Conservation (phyloP, 164 flowering plant species). For the Chloranthus sessilifolius region DNA sequence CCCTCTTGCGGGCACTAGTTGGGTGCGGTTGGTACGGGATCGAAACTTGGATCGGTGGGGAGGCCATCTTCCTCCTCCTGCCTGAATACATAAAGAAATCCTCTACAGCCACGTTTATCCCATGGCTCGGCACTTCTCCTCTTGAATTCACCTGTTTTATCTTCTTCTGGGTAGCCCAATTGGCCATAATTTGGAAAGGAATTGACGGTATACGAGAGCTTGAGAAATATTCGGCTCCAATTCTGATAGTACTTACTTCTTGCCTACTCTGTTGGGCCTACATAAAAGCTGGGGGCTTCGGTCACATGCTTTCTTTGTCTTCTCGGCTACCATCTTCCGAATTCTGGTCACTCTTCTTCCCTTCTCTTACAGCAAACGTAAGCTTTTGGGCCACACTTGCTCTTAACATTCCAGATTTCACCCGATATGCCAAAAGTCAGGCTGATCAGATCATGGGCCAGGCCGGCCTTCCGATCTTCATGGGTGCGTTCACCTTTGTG, state of each 20-base stretch:
- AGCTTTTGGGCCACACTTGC: conserved; percentile 91
- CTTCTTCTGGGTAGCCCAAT: conserved; percentile 66
- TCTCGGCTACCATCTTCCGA: conserved; percentile 45
- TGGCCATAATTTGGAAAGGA: conserved; percentile 58
- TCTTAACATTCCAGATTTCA: conserved; percentile 88
- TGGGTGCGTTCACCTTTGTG: conserved; percentile 85
- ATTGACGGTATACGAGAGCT: conserved; percentile 75
- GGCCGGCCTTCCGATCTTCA: conserved; percentile 75
- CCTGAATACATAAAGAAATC: conserved; percentile 38
- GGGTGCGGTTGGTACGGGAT: conserved; percentile 97
- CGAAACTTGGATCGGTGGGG: conserved; percentile 93
- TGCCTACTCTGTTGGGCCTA: conserved; percentile 69
- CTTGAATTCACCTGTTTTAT: conserved; percentile 78
- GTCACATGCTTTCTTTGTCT: conserved; percentile 60
- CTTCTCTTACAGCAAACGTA: conserved; percentile 86
- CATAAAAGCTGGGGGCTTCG: conserved; percentile 71
- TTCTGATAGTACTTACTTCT: conserved; percentile 52
- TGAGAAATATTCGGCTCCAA: conserved; percentile 84
- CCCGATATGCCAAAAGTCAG: conserved; percentile 71
- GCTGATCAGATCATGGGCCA: conserved; percentile 82
- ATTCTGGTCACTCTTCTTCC: conserved; percentile 83
- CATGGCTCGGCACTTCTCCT: conserved; percentile 88
- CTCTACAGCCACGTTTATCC: conserved; percentile 24
- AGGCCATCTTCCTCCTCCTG: conserved; percentile 71
- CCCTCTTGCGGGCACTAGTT: conserved; percentile 69